phyloP scores from a whole-genome alignment of 768 basidiomycete species.

The Pleurotus ostreatus region DNA sequence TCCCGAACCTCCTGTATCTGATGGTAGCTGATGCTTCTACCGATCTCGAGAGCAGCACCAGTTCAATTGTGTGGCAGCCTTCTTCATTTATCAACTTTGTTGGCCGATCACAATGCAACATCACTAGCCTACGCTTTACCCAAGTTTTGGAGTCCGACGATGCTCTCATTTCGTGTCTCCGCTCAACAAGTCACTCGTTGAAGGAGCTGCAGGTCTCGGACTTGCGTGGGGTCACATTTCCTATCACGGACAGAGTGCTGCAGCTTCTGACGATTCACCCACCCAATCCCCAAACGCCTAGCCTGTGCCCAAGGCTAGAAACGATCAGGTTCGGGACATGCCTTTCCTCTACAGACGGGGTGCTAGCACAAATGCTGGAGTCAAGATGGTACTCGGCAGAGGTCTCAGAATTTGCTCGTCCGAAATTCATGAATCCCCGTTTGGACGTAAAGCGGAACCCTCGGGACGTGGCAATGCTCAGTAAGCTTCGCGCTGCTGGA shows the following conservation, averaged over 20 bases:
- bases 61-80: slow-evolving; percentile 12
- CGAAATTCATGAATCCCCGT: slow-evolving; percentile 15
- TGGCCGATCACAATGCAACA: slow-evolving; percentile 11
- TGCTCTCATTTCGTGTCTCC: slow-evolving; percentile 15
- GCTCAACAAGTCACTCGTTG: slow-evolving; percentile 11
- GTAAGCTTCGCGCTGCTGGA: slow-evolving; percentile 2
- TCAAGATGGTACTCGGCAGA: slow-evolving; percentile 10
- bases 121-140: slow-evolving; percentile 10
- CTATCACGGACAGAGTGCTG: slow-evolving; percentile 11
- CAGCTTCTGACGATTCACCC: slow-evolving; percentile 9
- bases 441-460: slow-evolving; percentile 11
- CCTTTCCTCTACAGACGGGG: slow-evolving; percentile 14
- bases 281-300: background rate
- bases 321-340: slow-evolving; percentile 14
- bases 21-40: slow-evolving; percentile 9
- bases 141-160: slow-evolving; percentile 13
- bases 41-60: background rate
- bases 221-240: slow-evolving; percentile 6
- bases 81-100: slow-evolving; percentile 11
- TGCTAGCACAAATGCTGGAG: slow-evolving; percentile 16
- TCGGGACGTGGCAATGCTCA: slow-evolving; percentile 2
- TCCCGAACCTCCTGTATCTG: slow-evolving; percentile 11
- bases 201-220: slow-evolving; percentile 10
- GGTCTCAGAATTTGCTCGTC: slow-evolving; percentile 5
- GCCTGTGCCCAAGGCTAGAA: slow-evolving; percentile 15